Evolutionary conservation across 2,329 filamentous ascomycete species (phyloP), one percentile per base, ranked within the genome.

Genomic region (Fusarium circinatum): DNA sequence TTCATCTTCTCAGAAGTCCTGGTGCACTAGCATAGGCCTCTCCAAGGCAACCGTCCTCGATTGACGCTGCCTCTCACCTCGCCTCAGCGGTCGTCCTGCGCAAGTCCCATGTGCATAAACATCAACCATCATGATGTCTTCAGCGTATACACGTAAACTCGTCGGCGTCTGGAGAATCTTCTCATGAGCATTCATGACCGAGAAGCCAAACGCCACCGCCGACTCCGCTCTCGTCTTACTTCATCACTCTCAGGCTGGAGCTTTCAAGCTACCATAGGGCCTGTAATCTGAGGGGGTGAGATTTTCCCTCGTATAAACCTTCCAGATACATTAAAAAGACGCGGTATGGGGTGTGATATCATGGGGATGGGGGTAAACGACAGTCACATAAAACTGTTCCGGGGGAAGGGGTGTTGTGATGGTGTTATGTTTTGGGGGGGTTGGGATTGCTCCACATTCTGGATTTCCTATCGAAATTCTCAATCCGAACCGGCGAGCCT

Each of bases 221-320:
- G 62, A 68, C 65, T 75, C 73, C 68, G 68, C 63, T 68, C 70
- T 75, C 51, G 71, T 68, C 64, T 76, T 68, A 68, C 69, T 71
- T 75, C 73, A 75, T 80, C 75, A 78, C 79, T 79, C 71, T 76
- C 80, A 87, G 87, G 86, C 87, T 89, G 88, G 88, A 89, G 88
- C 88, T 89, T 89, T 90, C 84, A 90, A 90, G 88, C 88, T 87
- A 89, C 87, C 88, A 89, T 85, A 85, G 83, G 85, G 81, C 87
- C 86, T 86, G 79, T 76, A 78, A 75, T 75, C 75, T 69, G 71
- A 71, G 65, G 70, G 75, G 71, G 60, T 71, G 65, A 56, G 67
- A 64, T 57, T 76, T 76, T 77, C 76, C 75, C 76, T 80, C 74
- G 58, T 79, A 76, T 79, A 79, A 79, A 83, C 80, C 81, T 80